phyloP scores from a whole-genome alignment of 257 asterid genomes.

The Ilex aquifolium region DNA sequence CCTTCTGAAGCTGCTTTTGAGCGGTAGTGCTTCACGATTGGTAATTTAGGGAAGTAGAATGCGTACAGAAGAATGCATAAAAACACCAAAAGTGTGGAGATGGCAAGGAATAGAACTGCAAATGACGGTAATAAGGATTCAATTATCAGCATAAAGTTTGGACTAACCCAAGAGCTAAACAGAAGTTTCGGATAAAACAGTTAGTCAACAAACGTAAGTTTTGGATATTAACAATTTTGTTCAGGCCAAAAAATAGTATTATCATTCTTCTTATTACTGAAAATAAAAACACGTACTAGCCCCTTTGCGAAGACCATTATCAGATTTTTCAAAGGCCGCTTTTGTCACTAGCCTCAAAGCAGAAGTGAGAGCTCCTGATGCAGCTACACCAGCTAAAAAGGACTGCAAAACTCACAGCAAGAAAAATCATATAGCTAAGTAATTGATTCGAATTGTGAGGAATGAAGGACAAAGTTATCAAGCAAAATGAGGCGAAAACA shows the following conservation, averaged over 20 bases:
- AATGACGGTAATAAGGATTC: background rate
- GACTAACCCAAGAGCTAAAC: too few relatives aligned
- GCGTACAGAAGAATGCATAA: conserved; percentile 66
- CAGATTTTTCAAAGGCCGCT: conserved; percentile 62
- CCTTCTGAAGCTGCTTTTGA: conserved; percentile 79
- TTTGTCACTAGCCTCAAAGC: conserved; percentile 72
- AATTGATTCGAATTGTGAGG: background rate
- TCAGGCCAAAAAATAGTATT: too few relatives aligned
- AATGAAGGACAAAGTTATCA: background rate
- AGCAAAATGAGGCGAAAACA: background rate
- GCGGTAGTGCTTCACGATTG: conserved; percentile 65
- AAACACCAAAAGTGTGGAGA: conserved; percentile 61
- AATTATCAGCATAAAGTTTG: too few relatives aligned
- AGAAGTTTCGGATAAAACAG: too few relatives aligned
- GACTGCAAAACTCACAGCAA: conserved; percentile 41
- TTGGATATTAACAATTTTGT: too few relatives aligned
- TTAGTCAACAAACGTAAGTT: too few relatives aligned
- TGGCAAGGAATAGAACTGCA: conserved; percentile 65
- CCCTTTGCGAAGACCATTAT: conserved; percentile 76
- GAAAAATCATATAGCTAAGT: background rate
- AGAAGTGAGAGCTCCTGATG: conserved; percentile 84
- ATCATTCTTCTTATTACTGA: background rate
- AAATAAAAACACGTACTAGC: conserved; percentile 46
- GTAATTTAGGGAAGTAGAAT: conserved; percentile 50
- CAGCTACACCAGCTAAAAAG: conserved; percentile 81